Evolutionary conservation across 371 early-diverging fungal species (phyloP).

Genomic region (Nematocida sp.): DNA sequence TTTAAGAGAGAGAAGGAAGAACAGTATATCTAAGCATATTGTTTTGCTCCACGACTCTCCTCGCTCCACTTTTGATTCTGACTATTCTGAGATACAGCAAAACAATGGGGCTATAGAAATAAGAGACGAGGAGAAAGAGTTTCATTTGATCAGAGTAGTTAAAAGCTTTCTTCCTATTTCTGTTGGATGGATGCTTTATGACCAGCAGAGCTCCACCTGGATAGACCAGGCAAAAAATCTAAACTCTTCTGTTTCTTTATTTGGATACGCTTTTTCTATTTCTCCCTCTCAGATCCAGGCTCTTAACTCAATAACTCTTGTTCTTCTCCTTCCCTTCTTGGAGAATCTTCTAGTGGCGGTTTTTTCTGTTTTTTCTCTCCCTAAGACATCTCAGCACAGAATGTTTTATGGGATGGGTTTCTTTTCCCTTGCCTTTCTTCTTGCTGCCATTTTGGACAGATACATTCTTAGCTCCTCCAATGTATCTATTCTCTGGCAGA

Average conservation of each 20-base stretch:
- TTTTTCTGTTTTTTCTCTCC: conserved; percentile 63
- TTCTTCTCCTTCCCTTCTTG: conserved; percentile 70
- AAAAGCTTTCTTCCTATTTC: conserved; percentile 55
- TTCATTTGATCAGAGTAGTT: conserved; percentile 14
- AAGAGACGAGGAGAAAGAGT: not conserved
- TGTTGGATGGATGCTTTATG: conserved; percentile 67
- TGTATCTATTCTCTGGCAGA: conserved; percentile 67
- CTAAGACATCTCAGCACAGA: conserved; percentile 68
- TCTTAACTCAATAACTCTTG: conserved; percentile 68
- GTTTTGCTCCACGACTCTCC: not conserved
- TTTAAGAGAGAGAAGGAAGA: not conserved
- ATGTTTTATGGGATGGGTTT: conserved; percentile 60
- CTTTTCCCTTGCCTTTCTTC: conserved; percentile 55
- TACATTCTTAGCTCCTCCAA: conserved; percentile 41
- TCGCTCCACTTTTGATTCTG: not conserved
- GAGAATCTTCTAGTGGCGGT: no score
- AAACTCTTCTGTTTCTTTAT: conserved; percentile 29
- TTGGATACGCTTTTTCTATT: conserved; percentile 26
- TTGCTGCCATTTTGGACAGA: conserved; percentile 64
- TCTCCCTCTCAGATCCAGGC: conserved; percentile 65
- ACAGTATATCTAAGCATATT: not conserved
- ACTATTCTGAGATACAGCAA: not conserved
- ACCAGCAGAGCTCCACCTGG: conserved; percentile 68
- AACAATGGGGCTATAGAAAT: not conserved
- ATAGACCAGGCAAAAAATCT: conserved; percentile 66